Evolutionary conservation across 2,329 filamentous ascomycete species (phyloP), one percentile per base, ranked within the genome.

Genomic region (Aplosporella prunicola): DNA sequence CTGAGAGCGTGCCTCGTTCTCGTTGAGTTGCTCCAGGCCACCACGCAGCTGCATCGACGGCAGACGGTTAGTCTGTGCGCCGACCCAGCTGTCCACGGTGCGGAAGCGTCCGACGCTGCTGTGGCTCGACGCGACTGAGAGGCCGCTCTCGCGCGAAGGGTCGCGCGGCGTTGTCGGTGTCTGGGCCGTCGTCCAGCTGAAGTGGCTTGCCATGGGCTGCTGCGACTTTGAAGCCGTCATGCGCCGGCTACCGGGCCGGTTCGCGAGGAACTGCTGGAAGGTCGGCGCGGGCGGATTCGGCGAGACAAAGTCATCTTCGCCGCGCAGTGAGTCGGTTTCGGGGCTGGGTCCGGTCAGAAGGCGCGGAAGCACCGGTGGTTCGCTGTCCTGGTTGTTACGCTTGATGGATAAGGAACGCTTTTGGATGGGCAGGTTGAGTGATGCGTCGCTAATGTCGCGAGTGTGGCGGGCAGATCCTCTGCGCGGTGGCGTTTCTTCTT

Each of bases 71-170:
- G 59, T 49, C 39, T 63, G 60, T 29, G 61, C 52, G 37, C 57
- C 56, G 9, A 63, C 60, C 60, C 60, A 63, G 1, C 51, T 56
- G 45, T 63, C 56, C 24, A 63, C 50, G 16, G 59, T 62, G 34
- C 59, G 56, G 49, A 61, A 63, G 20, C 60, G 57, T 1, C 57
- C 51, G 5, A 60, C 50, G 0, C 55, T 59, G 5, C 56, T 58
- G 10, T 53, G 53, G 5, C 47, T 39, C 4, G 58, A 61, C 47
- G 59, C 55, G 37, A 56, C 55, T 15, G 25, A 31, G 34, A 23
- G 34, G 9, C 25, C 34, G 40, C 51, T 56, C n/a, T 58, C 56
- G 13, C 55, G 33, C 18, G 37, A 45, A 5, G 51, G 40, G 14
- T 57, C 56, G n/a, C 53, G 49, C 0, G 59, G 58, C 9, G 59